phyloP scores from a whole-genome alignment of 495 filamentous ascomycete genomes.

The Cercophora sp. region DNA sequence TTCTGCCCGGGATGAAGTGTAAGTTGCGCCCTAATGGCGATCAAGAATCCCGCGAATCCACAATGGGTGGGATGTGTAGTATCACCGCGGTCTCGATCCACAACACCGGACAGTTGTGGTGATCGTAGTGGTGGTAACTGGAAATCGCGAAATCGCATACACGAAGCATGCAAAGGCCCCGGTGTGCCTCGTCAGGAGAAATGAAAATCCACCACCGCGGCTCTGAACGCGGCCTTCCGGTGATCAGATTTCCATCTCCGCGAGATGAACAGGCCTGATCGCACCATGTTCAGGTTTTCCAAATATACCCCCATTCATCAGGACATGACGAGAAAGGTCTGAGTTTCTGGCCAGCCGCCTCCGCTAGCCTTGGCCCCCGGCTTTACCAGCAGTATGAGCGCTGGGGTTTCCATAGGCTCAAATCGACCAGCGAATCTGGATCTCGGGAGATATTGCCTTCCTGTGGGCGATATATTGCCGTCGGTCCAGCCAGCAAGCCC shows the following conservation, averaged over 20 bases:
- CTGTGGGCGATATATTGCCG: constrained; percentile 18
- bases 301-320: constrained; percentile 7
- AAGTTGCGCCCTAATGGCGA: too few species aligned
- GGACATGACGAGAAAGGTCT: not conserved
- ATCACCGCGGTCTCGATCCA: too few species aligned
- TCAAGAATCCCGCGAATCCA: too few species aligned
- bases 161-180: too few species aligned
- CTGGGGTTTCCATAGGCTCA: constrained; percentile 15
- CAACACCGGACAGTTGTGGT: too few species aligned
- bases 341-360: constrained; percentile 12
- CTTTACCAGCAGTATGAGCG: constrained; percentile 4
- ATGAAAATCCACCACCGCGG: too few species aligned
- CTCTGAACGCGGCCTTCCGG: too few species aligned
- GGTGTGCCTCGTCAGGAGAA: too few species aligned
- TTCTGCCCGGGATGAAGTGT: too few species aligned
- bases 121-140: too few species aligned
- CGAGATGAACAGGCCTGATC: not conserved
- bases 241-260: not conserved
- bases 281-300: constrained; percentile 11
- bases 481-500: constrained; percentile 9
- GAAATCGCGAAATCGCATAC: too few species aligned
- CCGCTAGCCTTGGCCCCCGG: constrained; percentile 9
- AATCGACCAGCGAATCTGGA: constrained; percentile 18
- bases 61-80: too few species aligned
- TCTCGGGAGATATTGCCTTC: constrained; percentile 15